Evolutionary conservation across 768 basidiomycete species (phyloP).

Genomic region (Ephemerocybe angulata): DNA sequence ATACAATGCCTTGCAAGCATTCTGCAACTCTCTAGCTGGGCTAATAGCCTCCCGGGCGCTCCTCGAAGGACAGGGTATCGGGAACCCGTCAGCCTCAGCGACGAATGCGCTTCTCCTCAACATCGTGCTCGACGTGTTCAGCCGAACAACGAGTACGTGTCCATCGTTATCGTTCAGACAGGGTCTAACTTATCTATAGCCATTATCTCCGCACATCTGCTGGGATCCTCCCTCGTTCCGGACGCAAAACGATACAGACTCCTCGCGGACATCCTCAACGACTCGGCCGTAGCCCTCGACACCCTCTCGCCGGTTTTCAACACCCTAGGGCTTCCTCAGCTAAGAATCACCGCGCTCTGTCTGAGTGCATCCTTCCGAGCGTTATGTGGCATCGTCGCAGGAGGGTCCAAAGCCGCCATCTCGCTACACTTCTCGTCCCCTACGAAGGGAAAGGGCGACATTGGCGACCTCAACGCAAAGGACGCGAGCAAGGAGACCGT

Average conservation of each 20-base stretch:
- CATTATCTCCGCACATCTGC: constrained; percentile 55
- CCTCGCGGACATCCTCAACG: constrained; percentile 65
- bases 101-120: constrained; percentile 63
- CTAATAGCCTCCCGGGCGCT: constrained; percentile 64
- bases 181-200: constrained; percentile 34
- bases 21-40: constrained; percentile 63
- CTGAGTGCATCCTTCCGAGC: constrained; percentile 56
- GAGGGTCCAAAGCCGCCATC: constrained; percentile 68
- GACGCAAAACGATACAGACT: constrained; percentile 71
- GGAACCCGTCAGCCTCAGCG: constrained; percentile 60
- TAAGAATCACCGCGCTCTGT: constrained; percentile 51
- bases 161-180: not conserved
- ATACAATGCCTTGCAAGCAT: constrained; percentile 64
- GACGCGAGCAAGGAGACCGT: constrained; percentile 72
- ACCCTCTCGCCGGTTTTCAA: constrained; percentile 55
- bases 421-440: constrained; percentile 63
- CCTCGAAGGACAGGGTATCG: constrained; percentile 73
- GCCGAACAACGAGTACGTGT: constrained; percentile 57
- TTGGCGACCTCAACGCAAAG: constrained; percentile 71
- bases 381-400: constrained; percentile 60
- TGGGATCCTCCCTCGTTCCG: constrained; percentile 63
- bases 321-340: constrained; percentile 33
- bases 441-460: constrained; percentile 48
- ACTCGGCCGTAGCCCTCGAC: constrained; percentile 56
- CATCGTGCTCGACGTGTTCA: constrained; percentile 62